Evolutionary conservation across 2,329 filamentous ascomycete genomes (phyloP).

Genomic region (Trichophyton equinum): DNA sequence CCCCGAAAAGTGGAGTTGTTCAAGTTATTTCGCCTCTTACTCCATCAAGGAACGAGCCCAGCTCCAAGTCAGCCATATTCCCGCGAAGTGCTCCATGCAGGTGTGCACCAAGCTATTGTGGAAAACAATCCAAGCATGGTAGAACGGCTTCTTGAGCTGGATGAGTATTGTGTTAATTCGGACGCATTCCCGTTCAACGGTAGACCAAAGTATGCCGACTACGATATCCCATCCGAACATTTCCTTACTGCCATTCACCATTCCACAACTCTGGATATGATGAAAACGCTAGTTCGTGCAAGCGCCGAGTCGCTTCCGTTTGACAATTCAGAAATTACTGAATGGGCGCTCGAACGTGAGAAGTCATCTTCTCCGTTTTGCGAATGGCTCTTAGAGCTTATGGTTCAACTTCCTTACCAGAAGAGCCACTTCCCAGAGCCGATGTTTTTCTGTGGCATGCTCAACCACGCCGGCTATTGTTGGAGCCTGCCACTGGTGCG

Average conservation of each 20-base stretch:
- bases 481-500: not conserved
- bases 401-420: not conserved
- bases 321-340: slow-evolving; percentile 25
- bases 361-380: not conserved
- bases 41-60: slow-evolving; percentile 8
- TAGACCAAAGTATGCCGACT: slow-evolving; percentile 10
- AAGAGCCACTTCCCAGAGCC: not conserved
- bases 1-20: slow-evolving; percentile 22
- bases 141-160: slow-evolving; percentile 27
- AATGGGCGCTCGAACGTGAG: slow-evolving; percentile 19
- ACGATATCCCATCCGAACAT: slow-evolving; percentile 23
- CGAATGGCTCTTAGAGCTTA: not conserved
- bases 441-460: slow-evolving; percentile 2
- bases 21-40: slow-evolving; percentile 23
- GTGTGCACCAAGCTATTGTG: slow-evolving; percentile 29
- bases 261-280: slow-evolving; percentile 18
- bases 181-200: slow-evolving; percentile 4
- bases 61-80: not conserved
- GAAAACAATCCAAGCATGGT: slow-evolving; percentile 23
- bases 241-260: slow-evolving; percentile 23
- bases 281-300: slow-evolving; percentile 26
- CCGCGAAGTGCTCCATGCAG: slow-evolving; percentile 23
- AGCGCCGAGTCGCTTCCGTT: slow-evolving; percentile 28
- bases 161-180: slow-evolving; percentile 21
- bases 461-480: not conserved